Evolutionary conservation across 2,329 filamentous ascomycete genomes (phyloP), one percentile per base, ranked within the genome.

Genomic region (Fusarium burgessii): DNA sequence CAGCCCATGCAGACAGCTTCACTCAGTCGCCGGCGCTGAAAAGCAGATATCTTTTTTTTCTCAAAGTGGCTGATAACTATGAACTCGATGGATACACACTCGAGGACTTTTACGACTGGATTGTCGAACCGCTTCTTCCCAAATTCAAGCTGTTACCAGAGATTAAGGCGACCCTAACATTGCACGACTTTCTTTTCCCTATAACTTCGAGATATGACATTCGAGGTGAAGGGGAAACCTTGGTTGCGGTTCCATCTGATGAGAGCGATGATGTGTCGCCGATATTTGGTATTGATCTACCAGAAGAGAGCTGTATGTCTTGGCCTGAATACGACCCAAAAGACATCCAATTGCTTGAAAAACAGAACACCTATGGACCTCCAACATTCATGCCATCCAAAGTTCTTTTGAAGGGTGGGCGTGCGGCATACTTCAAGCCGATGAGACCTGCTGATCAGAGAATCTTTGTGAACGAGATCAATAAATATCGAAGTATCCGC

Each of bases 311-410:
- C 7, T 50, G 11, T n/a, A 6, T 14, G 13, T 3, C 11, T 17
- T 50, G 32, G 42, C 18, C 18, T 57, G 6, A 4, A 3, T 27
- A 8, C 2, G 4, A 15, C 1, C 42, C 32, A 0, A 57, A n/a
- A 32, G 32, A 6, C 1, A 7, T 51, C n/a, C 10, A 32, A 3
- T 1, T 50, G 12, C 12, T 18, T 0, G 6, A 7, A 9, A 51
- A 57, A 9, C 12, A 7, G 14, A 29, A 20, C 0, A 1, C 0
- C 0, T 10, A 27, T 1, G 23, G 14, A 1, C 54, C 42, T 1
- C 54, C 42, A 17, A 29, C 42, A 11, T 36, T 23, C 7, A 23
- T 0, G 1, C 54, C 42, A 11, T 25, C 18, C 1, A 50, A 2
- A 14, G 23, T 57, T 20, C 6, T 18, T 5, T 7, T 38, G 1